Base-by-base conservation (phyloP, 768 basidiomycete genomes). In the Mycena crocata region DNA sequence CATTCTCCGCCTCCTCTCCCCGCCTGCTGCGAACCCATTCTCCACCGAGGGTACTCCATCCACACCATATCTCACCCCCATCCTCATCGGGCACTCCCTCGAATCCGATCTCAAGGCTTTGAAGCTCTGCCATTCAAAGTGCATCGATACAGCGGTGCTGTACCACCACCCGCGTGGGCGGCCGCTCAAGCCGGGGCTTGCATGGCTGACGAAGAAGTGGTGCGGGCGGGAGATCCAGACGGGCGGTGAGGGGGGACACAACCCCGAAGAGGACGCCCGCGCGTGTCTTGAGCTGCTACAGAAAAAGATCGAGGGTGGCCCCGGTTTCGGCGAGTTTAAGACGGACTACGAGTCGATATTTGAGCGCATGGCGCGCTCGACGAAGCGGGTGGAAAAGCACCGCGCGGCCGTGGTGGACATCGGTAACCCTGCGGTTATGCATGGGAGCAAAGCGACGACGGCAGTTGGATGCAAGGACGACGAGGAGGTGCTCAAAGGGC, bases 171-270 rank as follows among this genome's bases (percentile, higher is more conserved):
- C 97, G 0, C 90, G 95, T 23, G 96, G 97, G 1, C 88, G 94
- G 42, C 96, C 97, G 0, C 88, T 95, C 67, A 99, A 98, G 79
- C 95, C 97, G 0, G 95, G 94, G 1, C 86, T 99, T 9, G 96
- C 96, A n/a, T 98, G 95, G 95, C 87, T 99, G 48, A 94, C 94
- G 48, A 93, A 93, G 74, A 95, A 94, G 75, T 98, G 95, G 95
- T 91, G 94, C 61, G 87, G 87, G 14, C 87, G 92, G 55, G 93
- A 96, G 71, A 99, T 99, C 45, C 97, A 99, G 77, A 88, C 85
- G 0, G 81, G 87, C 0, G 94, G 94, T 0, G 91, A 92, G 54
- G 92, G 91, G 2, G 95, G 95, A 3, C 97, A 99, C 76, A 93
- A 98, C 68, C 94, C 96, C 3, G 94, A 96, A 72, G 97, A 99